Evolutionary conservation across 139 green algal genomes (phyloP), one percentile per base, ranked within the genome.

Genomic region (Coelastrella sp.): DNA sequence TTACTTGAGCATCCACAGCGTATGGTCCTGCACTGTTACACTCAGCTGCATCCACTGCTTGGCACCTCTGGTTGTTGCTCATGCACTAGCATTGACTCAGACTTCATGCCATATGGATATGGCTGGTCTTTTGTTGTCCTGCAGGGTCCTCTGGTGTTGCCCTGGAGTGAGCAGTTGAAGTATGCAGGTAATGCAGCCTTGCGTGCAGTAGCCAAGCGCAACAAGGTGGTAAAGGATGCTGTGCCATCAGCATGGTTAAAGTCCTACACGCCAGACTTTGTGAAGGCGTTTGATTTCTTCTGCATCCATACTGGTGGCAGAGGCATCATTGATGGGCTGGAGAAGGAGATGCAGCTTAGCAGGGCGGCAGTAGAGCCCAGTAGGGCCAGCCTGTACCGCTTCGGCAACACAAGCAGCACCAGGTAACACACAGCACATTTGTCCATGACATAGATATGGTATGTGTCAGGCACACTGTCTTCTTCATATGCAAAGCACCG

Each of bases 271-370:
- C 92, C 92, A 6, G 86, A 94, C 85, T 95, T 95, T 81, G 90
- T 84, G n/a, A 69, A 86, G 21, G 92, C 92, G 2, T 95, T 95
- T 83, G 89, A 95, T 59, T 89, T 93, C 84, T 93, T 94, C 83
- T 93, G 92, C 73, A 94, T 95, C 51, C 91, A 94, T 72, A 93
- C 91, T 19, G 89, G 89, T 79, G 92, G 92, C 30, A 86, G 92
- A 25, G 92, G 87, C 8, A 90, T 95, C 9, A 92, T 95, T 69
- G 92, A 95, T 60, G 89, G 89, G 48, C 57, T 95, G 25, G 87
- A 94, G 79, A 90, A 90, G 68, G 86, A 94, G 59, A 86, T 95
- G 48, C 48, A 85, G 43, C 86, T 95, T 4, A 87, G 73, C 8
- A 35, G 59, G 32, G 32, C 51, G 2, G 71, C 89, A 34, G 72